Base-by-base conservation (phyloP, 208 protist genomes). In the Novymonas esmeraldas region DNA sequence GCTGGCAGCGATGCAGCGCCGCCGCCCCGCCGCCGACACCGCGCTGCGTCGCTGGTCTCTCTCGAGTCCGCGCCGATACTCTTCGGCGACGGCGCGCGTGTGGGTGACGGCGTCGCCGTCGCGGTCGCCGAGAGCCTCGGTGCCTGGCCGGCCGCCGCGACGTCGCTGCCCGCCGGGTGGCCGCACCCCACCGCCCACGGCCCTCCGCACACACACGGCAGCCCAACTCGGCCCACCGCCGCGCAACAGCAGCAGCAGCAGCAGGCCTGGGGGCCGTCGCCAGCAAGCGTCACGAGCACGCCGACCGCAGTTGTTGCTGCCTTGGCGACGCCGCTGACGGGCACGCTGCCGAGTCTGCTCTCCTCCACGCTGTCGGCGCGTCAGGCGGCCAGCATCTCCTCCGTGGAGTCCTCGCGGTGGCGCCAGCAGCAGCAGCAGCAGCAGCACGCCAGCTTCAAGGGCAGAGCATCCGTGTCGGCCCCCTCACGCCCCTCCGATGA, bases 351-450 rank as follows among this genome's bases (percentile, higher is more conserved):
- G 22, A 16, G 18, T 22, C 31, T 57, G 31, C 51, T 41, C 31
- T 11, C 51, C 0, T 24, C 51, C 18, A 24, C n/a, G 4, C 6
- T 28, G 22, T 41, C 31, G 7, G 9, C n/a, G 9, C 0, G n/a
- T n/a, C n/a, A 6, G 31, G 10, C 29, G 10, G 16, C 16, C 13
- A 28, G 33, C 28, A 57, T 41, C 18, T 38, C 51, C 10, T 34
- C 49, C 20, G 29, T 7, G 28, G 31, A 57, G 20, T 33, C 33
- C 5, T 29, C 55, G 16, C 38, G 38, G 34, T 5, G 16, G 36
- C 55, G 38, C 10, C 36, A 58, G 34, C 52, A 41, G 36, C 36
- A 60, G 34, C 13, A 24, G 22, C 38, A 44, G 22, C 55, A 58
- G n/a, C 52, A 58, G 33, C 52, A 58, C 6, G 14, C 52, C 31